Evolutionary conservation across 202 grass and related monocot genomes (phyloP).

Genomic region (Carex arenaria): DNA sequence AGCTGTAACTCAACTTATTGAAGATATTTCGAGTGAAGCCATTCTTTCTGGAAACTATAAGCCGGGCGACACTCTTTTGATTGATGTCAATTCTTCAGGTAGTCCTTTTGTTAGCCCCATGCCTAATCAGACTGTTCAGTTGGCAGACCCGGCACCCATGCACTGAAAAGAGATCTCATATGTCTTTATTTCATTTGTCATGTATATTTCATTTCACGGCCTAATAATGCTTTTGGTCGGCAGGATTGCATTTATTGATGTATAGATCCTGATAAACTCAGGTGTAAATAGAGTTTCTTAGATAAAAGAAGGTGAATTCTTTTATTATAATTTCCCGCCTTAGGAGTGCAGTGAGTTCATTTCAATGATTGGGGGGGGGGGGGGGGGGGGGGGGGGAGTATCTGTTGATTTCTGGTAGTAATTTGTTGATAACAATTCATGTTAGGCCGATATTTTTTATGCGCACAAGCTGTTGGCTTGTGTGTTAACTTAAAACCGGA

Average conservation of each 20-base stretch:
- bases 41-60: slow-evolving; percentile 76
- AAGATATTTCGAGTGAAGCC: slow-evolving; percentile 78
- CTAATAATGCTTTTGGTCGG: slow-evolving; percentile 15
- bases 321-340: neutral
- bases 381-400: neutral
- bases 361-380: neutral
- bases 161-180: slow-evolving; percentile 27
- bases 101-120: slow-evolving; percentile 44
- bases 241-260: slow-evolving; percentile 12
- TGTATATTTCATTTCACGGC: neutral
- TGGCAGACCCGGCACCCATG: slow-evolving; percentile 47
- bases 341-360: neutral
- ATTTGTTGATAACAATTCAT: neutral
- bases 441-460: neutral
- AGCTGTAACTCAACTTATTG: slow-evolving; percentile 68
- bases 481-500: too few relatives aligned
- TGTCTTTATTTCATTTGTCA: neutral
- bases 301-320: neutral
- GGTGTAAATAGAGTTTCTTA: slow-evolving; percentile 25
- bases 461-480: neutral
- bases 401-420: neutral
- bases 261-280: slow-evolving; percentile 21
- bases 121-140: slow-evolving; percentile 43
- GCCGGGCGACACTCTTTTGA: slow-evolving; percentile 62
- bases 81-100: slow-evolving; percentile 50